phyloP scores from a whole-genome alignment of 345 rosid genomes.

The Arabidopsis suecica region DNA sequence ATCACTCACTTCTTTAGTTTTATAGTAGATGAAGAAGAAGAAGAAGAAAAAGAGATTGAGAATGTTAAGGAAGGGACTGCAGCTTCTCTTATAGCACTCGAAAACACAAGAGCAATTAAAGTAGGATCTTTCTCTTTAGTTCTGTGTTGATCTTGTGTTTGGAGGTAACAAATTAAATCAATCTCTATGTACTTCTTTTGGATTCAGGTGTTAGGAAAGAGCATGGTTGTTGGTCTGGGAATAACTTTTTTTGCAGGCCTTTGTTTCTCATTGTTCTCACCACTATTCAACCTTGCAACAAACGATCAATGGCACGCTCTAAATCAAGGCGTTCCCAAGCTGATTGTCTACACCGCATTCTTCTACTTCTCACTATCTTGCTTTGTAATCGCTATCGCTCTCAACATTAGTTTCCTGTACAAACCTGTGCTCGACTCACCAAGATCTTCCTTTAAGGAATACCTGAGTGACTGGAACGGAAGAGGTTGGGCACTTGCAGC shows the following conservation, averaged over 20 bases:
- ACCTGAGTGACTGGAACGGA: constrained; percentile 74
- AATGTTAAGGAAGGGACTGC: constrained; percentile 60
- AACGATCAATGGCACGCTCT: constrained; percentile 84
- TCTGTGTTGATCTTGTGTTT: constrained; percentile 6
- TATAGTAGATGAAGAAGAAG: constrained; percentile 22
- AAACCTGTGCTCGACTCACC: constrained; percentile 60
- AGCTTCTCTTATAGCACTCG: constrained; percentile 62
- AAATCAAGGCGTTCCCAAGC: constrained; percentile 66
- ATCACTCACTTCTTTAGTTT: constrained; percentile 28
- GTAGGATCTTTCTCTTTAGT: constrained; percentile 38
- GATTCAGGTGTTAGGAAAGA: constrained; percentile 75
- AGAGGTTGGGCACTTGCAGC: constrained; percentile 78
- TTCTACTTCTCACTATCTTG: constrained; percentile 75
- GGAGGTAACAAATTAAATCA: background rate
- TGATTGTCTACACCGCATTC: constrained; percentile 74
- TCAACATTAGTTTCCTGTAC: constrained; percentile 64
- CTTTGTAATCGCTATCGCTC: constrained; percentile 58
- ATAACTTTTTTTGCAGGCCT: constrained; percentile 71
- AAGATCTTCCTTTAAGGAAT: constrained; percentile 61
- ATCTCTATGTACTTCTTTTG: constrained; percentile 15
- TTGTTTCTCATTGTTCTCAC: constrained; percentile 83
- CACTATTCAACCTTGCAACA: constrained; percentile 81
- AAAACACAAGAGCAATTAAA: constrained; percentile 74
- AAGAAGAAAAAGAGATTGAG: constrained; percentile 35
- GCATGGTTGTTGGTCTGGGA: constrained; percentile 59